phyloP scores from a whole-genome alignment of 2,329 filamentous ascomycete genomes.

The Ophiostoma sp. region DNA sequence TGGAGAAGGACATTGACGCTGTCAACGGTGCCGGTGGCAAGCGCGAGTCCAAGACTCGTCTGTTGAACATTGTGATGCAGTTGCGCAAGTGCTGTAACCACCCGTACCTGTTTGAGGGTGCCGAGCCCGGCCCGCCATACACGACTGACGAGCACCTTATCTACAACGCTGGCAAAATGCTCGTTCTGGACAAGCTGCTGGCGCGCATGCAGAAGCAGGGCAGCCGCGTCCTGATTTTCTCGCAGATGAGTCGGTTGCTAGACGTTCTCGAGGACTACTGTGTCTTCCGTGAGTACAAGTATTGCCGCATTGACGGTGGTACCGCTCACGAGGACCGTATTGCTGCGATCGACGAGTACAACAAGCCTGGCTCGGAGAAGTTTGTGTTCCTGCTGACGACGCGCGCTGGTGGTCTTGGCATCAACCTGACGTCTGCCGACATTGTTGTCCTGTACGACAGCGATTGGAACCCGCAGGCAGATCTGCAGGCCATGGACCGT shows the following conservation, averaged over 20 bases:
- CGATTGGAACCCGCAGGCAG: conserved; percentile 98
- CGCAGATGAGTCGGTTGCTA: conserved; percentile 94
- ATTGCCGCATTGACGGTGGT: conserved; percentile 94
- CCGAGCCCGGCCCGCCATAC: conserved; percentile 93
- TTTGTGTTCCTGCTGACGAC: conserved; percentile 95
- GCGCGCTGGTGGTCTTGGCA: conserved; percentile 88
- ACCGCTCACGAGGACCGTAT: conserved; percentile 98
- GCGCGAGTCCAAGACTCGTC: conserved; percentile 91
- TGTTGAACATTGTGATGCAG: conserved; percentile 99
- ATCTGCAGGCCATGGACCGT: conserved; percentile 97
- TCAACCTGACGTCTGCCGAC: conserved; percentile 91
- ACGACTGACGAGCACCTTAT: conserved; percentile 96
- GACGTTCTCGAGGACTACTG: conserved; percentile 99
- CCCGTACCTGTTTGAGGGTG: conserved; percentile 94
- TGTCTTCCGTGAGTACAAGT: conserved; percentile 88
- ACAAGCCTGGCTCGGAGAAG: conserved; percentile 90
- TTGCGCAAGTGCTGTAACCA: conserved; percentile 98
- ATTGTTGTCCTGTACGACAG: conserved; percentile 96
- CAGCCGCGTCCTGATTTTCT: conserved; percentile 96
- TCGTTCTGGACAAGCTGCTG: conserved; percentile 87
- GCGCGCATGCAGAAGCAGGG: conserved; percentile 77
- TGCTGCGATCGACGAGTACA: conserved; percentile 96
- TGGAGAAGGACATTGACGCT: conserved; percentile 98
- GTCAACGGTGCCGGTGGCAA: conserved; percentile 96
- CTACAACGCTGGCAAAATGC: conserved; percentile 94